Evolutionary conservation across 73 alveolate genomes (phyloP).

Genomic region (Diophrys appendiculata): DNA sequence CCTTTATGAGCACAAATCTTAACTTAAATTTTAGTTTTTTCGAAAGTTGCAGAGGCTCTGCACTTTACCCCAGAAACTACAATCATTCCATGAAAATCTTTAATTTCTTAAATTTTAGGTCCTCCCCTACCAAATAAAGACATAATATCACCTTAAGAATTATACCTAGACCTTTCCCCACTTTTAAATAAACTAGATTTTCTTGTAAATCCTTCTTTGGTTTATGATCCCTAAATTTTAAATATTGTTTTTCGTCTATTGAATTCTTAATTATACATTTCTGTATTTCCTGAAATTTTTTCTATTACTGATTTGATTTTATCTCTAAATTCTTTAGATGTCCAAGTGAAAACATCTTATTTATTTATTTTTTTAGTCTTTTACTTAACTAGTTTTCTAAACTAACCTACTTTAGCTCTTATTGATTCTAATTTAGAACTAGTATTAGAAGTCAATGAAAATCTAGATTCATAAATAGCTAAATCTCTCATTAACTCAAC

Average conservation of each 20-base stretch:
- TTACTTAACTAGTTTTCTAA: background rate
- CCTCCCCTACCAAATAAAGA: no score
- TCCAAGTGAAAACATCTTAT: background rate
- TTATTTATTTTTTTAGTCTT: background rate
- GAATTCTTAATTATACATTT: no score
- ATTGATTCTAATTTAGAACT: conserved; percentile 1
- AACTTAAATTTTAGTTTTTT: no score
- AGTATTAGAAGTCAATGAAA: background rate
- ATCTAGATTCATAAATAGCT: conserved; percentile 23
- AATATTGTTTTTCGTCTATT: background rate
- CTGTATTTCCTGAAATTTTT: background rate
- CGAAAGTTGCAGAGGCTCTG: background rate
- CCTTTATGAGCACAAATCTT: no score
- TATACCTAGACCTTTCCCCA: no score
- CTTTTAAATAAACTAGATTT: no score
- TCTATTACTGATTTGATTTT: background rate
- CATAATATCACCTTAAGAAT: no score
- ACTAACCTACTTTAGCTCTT: conserved; percentile 2
- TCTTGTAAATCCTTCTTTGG: no score
- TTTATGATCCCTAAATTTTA: no score
- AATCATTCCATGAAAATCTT: background rate
- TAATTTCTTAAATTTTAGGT: background rate
- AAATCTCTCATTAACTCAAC: conserved; percentile 38
- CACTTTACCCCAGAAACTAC: background rate
- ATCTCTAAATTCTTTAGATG: background rate